Percentiles rank a stretch among this genome's conserved stretches.
Conservation (phyloP, 1,284 basidiomycete genomes). For the Naganishia sp. region DNA sequence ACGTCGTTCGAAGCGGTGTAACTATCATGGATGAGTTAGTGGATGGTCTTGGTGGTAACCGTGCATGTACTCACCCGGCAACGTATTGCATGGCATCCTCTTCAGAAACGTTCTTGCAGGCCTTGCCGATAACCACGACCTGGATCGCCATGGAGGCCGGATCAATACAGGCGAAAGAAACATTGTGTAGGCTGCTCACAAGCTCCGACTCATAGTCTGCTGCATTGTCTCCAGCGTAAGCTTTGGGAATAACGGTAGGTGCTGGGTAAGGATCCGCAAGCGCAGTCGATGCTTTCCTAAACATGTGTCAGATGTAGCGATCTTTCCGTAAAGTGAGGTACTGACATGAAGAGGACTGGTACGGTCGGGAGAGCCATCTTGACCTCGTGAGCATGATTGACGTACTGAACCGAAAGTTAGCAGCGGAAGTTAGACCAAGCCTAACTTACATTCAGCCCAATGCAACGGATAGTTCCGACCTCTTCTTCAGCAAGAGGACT, state of each 20-base stretch:
- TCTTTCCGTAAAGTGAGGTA: not conserved
- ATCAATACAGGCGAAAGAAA: not conserved
- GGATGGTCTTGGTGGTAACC: not conserved
- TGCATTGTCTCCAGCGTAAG: slow-evolving; percentile 65
- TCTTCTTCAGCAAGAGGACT: slow-evolving; percentile 46
- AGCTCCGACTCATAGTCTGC: slow-evolving; percentile 90
- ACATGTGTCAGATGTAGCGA: not conserved
- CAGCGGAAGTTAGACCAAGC: not conserved
- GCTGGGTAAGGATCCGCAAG: slow-evolving; percentile 46
- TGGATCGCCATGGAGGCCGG: not conserved
- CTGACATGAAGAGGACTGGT: slow-evolving; percentile 46
- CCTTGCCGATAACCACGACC: slow-evolving; percentile 77
- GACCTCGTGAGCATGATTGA: slow-evolving; percentile 51
- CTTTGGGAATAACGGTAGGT: slow-evolving; percentile 43
- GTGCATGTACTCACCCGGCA: slow-evolving; percentile 58
- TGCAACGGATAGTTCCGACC: slow-evolving; percentile 51
- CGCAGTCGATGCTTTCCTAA: slow-evolving; percentile 42
- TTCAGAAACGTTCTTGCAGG: slow-evolving; percentile 73
- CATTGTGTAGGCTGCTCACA: slow-evolving; percentile 49
- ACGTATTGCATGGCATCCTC: slow-evolving; percentile 77
- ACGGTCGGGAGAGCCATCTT: slow-evolving; percentile 42
- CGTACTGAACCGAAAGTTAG: slow-evolving; percentile 42
- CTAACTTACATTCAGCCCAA: slow-evolving; percentile 49
- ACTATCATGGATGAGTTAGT: slow-evolving; percentile 25
- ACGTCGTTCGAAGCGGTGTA: slow-evolving; percentile 55